Conservation (phyloP, 805 yeast genomes). For the Candida krabiensis region DNA sequence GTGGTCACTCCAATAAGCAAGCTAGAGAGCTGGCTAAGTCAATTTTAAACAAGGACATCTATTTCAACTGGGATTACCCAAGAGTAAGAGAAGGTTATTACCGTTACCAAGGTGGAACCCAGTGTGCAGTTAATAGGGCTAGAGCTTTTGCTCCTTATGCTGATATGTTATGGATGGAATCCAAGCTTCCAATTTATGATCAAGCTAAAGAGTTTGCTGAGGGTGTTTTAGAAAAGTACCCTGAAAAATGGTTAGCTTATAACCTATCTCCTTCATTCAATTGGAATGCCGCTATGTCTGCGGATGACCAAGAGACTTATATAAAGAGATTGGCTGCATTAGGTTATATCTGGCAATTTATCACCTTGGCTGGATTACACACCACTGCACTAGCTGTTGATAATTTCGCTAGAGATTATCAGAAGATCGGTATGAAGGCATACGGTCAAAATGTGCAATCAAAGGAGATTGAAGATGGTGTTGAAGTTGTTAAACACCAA, state of each 20-base stretch:
- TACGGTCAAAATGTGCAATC: constrained; percentile 87
- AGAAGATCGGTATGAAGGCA: constrained; percentile 90
- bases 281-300: constrained; percentile 93
- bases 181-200: constrained; percentile 87
- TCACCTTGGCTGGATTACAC: constrained; percentile 95
- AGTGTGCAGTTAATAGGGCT: constrained; percentile 96
- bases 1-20: constrained; percentile 73
- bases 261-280: constrained; percentile 96
- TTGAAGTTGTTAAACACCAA: constrained; percentile 96
- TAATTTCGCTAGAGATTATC: constrained; percentile 75
- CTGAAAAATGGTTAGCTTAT: constrained; percentile 95
- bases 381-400: constrained; percentile 92
- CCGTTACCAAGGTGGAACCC: constrained; percentile 94
- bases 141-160: constrained; percentile 94
- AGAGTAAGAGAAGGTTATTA: constrained; percentile 97
- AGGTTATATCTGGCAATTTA: constrained; percentile 97
- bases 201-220: constrained; percentile 95
- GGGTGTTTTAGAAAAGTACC: constrained; percentile 79
- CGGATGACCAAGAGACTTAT: constrained; percentile 86
- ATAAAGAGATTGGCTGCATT: constrained; percentile 81
- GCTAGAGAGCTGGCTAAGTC: constrained; percentile 75
- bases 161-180: constrained; percentile 98
- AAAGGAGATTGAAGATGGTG: constrained; percentile 83
- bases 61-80: constrained; percentile 93
- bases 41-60: constrained; percentile 76